These are phyloP conservation scores for Clonostachys chloroleuca DNA, from an alignment of 2,329 filamentous ascomycete species.

Conservation along the genomic window DNA sequence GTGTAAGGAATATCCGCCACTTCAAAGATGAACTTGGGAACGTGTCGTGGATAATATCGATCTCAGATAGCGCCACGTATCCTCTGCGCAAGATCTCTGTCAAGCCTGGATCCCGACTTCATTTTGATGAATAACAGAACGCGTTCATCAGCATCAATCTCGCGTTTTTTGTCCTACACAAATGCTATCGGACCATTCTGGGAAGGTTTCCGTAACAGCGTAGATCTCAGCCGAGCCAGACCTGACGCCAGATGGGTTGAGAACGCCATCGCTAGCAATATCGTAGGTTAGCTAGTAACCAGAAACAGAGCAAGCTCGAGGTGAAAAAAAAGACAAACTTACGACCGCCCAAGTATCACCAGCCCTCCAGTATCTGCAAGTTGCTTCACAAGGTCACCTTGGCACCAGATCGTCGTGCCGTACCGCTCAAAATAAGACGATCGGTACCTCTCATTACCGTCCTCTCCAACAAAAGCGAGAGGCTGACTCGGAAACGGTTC, in stretches of 20 bases:
- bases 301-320: not conserved
- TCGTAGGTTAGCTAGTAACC: not conserved
- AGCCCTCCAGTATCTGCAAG: not conserved
- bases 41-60: not conserved
- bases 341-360: not conserved
- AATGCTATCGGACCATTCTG: not conserved
- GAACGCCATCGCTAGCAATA: not conserved
- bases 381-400: not conserved
- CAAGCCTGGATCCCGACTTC: not conserved
- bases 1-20: constrained; percentile 6
- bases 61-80: not conserved
- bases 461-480: not conserved
- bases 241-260: not conserved
- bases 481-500: not conserved
- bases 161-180: not conserved
- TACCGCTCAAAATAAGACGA: not conserved
- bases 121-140: not conserved
- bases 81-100: not conserved
- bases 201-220: not conserved
- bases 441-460: not conserved
- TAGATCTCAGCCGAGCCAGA: not conserved
- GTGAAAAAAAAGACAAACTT: not conserved
- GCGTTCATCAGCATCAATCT: not conserved
- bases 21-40: constrained; percentile 2
- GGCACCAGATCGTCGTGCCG: not conserved